Evolutionary conservation across 768 basidiomycete genomes (phyloP).

Genomic region (Crassisporium funariophilum): DNA sequence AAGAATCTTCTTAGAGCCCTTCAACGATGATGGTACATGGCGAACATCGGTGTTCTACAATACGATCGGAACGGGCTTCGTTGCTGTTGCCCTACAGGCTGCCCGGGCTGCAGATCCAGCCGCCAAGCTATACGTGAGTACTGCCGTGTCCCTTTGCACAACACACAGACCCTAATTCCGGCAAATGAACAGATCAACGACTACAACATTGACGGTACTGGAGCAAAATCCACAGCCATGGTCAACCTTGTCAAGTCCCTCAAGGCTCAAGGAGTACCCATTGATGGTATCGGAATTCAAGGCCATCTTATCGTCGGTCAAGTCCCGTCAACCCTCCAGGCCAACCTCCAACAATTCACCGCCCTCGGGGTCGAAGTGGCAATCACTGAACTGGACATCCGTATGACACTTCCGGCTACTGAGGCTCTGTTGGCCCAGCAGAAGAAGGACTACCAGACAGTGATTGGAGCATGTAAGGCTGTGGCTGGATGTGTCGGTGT

Average conservation of each 20-base stretch:
- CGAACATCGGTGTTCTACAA: constrained; percentile 55
- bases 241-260: constrained; percentile 54
- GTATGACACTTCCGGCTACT: constrained; percentile 58
- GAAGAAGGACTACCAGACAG: constrained; percentile 56
- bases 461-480: constrained; percentile 56
- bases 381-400: constrained; percentile 69
- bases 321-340: constrained; percentile 49
- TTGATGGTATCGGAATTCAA: constrained; percentile 66
- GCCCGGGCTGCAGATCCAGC: constrained; percentile 56
- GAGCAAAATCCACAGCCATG: constrained; percentile 59
- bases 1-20: constrained; percentile 38
- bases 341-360: constrained; percentile 53
- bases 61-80: constrained; percentile 48
- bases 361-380: constrained; percentile 68
- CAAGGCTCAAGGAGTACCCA: constrained; percentile 46
- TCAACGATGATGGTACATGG: constrained; percentile 64
- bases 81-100: constrained; percentile 52
- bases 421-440: constrained; percentile 53
- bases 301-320: constrained; percentile 61
- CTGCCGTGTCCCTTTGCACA: background rate
- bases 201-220: constrained; percentile 44
- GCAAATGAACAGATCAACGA: constrained; percentile 34
- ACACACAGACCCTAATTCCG: background rate
- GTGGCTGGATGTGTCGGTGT: constrained; percentile 46
- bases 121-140: constrained; percentile 56